Conservation (phyloP, 495 filamentous ascomycete species). For the Trypethelium eluteriae region DNA sequence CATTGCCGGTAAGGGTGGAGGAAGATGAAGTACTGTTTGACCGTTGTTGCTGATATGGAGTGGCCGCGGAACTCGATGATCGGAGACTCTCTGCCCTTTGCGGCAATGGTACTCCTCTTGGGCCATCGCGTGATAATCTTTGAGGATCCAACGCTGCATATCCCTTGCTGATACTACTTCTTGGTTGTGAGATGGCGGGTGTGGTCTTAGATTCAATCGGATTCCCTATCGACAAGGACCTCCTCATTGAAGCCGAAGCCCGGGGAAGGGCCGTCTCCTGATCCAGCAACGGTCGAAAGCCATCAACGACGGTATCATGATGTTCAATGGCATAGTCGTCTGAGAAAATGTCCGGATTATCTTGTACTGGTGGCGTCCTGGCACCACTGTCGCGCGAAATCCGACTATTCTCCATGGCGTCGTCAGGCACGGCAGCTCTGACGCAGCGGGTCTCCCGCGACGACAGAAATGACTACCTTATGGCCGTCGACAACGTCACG, state of each 20-base stretch:
- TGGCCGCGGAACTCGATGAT: slow-evolving; percentile 23
- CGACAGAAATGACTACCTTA: not conserved
- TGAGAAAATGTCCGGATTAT: slow-evolving; percentile 36
- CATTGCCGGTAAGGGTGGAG: slow-evolving; percentile 32
- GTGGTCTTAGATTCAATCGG: slow-evolving; percentile 14
- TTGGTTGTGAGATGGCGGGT: slow-evolving; percentile 16
- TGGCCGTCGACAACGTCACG: not conserved
- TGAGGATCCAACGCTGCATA: not conserved
- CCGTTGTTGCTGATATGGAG: slow-evolving; percentile 22
- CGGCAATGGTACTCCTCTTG: slow-evolving; percentile 19
- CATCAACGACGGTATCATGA: slow-evolving; percentile 30
- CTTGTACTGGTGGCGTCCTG: slow-evolving; percentile 17
- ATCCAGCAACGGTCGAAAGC: slow-evolving; percentile 26
- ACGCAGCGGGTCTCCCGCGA: not conserved
- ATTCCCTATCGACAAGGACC: slow-evolving; percentile 14
- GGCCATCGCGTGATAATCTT: slow-evolving; percentile 10
- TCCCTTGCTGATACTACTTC: slow-evolving; percentile 14
- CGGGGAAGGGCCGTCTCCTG: slow-evolving; percentile 1
- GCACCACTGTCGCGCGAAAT: slow-evolving; percentile 19
- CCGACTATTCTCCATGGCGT: slow-evolving; percentile 17
- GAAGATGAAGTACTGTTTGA: slow-evolving; percentile 28
- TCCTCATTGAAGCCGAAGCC: slow-evolving; percentile 13
- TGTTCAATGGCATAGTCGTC: slow-evolving; percentile 36
- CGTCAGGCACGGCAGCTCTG: not conserved
- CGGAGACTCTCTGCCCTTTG: slow-evolving; percentile 20